Conservation (phyloP, 495 filamentous ascomycete species). For the Hyaloscypha finlandica region DNA sequence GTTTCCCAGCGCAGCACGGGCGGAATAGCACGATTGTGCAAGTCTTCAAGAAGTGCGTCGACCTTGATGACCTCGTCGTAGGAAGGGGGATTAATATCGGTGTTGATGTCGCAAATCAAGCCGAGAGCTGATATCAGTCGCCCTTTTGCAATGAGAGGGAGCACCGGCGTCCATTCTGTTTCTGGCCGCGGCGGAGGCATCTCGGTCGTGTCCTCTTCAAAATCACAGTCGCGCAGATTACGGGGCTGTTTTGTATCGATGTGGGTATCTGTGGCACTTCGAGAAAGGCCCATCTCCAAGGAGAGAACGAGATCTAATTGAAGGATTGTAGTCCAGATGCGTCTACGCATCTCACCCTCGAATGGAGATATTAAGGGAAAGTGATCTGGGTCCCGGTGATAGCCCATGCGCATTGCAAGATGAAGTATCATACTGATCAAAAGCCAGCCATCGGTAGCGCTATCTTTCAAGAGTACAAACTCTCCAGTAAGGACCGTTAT, state of each 20-base stretch:
- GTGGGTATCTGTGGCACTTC: slow-evolving; percentile 77
- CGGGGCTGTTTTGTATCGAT: slow-evolving; percentile 81
- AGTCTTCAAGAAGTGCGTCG: slow-evolving; percentile 15
- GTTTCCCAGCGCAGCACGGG: slow-evolving; percentile 17
- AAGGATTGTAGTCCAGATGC: slow-evolving; percentile 82
- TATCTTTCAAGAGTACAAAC: slow-evolving; percentile 30
- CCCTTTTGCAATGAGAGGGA: slow-evolving; percentile 42
- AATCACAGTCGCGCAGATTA: slow-evolving; percentile 90
- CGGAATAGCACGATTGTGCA: slow-evolving; percentile 20
- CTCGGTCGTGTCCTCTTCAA: slow-evolving; percentile 70
- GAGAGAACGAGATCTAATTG: slow-evolving; percentile 82
- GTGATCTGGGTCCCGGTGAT: slow-evolving; percentile 84
- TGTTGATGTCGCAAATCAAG: slow-evolving; percentile 7
- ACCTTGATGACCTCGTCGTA: slow-evolving; percentile 13
- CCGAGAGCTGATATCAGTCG: slow-evolving; percentile 5
- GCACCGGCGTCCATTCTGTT: slow-evolving; percentile 75
- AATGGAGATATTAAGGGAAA: slow-evolving; percentile 82
- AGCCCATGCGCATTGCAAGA: slow-evolving; percentile 66
- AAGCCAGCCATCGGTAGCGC: slow-evolving; percentile 37
- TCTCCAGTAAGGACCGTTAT: slow-evolving; percentile 34
- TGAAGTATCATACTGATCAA: slow-evolving; percentile 37
- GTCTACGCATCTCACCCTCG: slow-evolving; percentile 85
- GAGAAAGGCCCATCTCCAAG: slow-evolving; percentile 82
- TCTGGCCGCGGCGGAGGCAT: slow-evolving; percentile 74
- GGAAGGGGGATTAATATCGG: background rate